phyloP scores from a whole-genome alignment of 805 yeast genomes.

The Cyberlindnera bimundalis region DNA sequence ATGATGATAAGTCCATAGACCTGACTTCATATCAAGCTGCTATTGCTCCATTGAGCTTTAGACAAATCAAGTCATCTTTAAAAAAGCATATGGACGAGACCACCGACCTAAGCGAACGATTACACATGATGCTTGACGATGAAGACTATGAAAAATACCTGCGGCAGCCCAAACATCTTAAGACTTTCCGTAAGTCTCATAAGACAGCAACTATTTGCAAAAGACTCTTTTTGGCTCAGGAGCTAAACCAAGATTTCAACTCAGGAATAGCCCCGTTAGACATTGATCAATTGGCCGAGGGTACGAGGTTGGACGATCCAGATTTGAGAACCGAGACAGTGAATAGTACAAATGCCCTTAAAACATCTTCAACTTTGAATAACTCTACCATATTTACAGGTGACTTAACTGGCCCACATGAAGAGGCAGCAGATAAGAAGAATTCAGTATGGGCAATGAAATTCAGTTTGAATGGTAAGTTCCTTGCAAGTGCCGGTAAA shows the following conservation, averaged over 20 bases:
- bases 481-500: conserved; percentile 80
- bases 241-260: conserved; percentile 34
- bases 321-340: conserved; percentile 3
- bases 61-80: not conserved
- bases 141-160: conserved; percentile 41
- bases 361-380: no score
- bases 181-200: conserved; percentile 43
- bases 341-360: not conserved
- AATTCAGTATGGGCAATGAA: conserved; percentile 68
- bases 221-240: conserved; percentile 64
- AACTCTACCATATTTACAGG: not conserved
- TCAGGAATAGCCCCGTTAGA: not conserved
- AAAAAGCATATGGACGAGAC: conserved; percentile 4
- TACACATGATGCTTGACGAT: conserved; percentile 20
- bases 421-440: conserved; percentile 3
- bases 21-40: conserved; percentile 17
- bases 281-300: conserved; percentile 1
- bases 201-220: conserved; percentile 44
- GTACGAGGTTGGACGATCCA: conserved; percentile 3
- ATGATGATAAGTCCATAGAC: conserved; percentile 20
- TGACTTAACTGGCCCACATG: not conserved
- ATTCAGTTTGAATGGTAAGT: conserved; percentile 79
- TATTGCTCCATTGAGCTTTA: conserved; percentile 18
- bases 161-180: conserved; percentile 53
- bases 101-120: conserved; percentile 7